Evolutionary conservation across 768 basidiomycete species (phyloP).

Genomic region (Paxillus involutus): DNA sequence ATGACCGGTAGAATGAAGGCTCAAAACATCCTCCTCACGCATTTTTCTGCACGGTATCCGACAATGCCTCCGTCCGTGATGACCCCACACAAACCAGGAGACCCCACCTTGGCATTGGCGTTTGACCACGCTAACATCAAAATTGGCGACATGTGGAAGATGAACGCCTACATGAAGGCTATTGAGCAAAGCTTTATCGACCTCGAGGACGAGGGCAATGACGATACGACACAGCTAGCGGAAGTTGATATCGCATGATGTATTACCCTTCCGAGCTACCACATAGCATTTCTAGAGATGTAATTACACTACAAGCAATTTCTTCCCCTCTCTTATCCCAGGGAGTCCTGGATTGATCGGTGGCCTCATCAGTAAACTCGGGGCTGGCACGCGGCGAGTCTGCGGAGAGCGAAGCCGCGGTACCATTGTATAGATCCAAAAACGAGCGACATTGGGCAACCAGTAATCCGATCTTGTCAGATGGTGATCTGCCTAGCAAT

Average conservation of each 20-base stretch:
- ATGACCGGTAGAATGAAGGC: slow-evolving; percentile 70
- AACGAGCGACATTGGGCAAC: slow-evolving; percentile 41
- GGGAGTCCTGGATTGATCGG: slow-evolving; percentile 6
- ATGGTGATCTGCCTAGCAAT: slow-evolving; percentile 34
- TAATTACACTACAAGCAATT: slow-evolving; percentile 49
- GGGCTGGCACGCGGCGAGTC: slow-evolving; percentile 5
- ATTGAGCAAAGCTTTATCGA: slow-evolving; percentile 64
- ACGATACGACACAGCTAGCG: slow-evolving; percentile 11
- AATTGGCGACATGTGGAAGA: slow-evolving; percentile 84
- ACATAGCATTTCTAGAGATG: slow-evolving; percentile 44
- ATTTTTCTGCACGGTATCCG: slow-evolving; percentile 94
- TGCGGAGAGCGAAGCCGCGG: slow-evolving; percentile 26
- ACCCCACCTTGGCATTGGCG: slow-evolving; percentile 66
- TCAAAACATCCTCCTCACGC: slow-evolving; percentile 83
- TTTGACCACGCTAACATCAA: slow-evolving; percentile 77
- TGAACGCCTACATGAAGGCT: slow-evolving; percentile 71
- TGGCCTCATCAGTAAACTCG: slow-evolving; percentile 7
- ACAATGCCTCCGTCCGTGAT: slow-evolving; percentile 62
- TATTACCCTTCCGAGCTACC: not conserved
- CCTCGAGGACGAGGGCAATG: slow-evolving; percentile 43
- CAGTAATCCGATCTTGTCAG: slow-evolving; percentile 32
- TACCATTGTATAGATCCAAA: slow-evolving; percentile 39
- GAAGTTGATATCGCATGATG: slow-evolving; percentile 21
- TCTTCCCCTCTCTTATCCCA: slow-evolving; percentile 38
- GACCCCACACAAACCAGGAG: slow-evolving; percentile 18